Base-by-base conservation (phyloP, 306 rosid species). In the Canavalia gladiata region DNA sequence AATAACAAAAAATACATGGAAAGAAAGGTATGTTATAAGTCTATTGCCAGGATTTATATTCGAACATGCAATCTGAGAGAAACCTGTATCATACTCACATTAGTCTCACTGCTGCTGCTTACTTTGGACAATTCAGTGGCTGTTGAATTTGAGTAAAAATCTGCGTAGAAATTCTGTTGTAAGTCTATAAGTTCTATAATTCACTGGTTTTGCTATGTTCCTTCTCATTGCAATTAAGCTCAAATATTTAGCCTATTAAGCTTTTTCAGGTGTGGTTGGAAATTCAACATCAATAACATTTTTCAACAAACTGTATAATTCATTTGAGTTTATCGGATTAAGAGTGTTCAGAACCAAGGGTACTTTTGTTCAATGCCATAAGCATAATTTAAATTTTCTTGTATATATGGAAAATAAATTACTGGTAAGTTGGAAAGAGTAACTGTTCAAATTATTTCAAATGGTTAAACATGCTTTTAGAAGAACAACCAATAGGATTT, bases 81-180 rank as follows among this genome's bases (percentile, higher is more conserved):
- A 37, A 55, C 10, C 13, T 72, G 51, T 64, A 8, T 66, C 39
- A 70, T 70, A 72, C 81, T 77, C 65, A 82, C 83, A 72, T 81
- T 81, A 63, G 68, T 68, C n/a, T 50, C 45, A 57, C 68, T 71
- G 11, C 47, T 81, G 43, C 68, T 75, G 29, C 62, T 72, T 39
- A 4, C 74, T 67, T 64, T 71, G 39, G 85, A 42, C 29, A 71
- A 30, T 56, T 66, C 34, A 3, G 75, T 37, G 33, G 43, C 0
- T 28, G 5, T 37, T 76, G 80, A 85, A 63, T 76, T 77, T 47
- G 73, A 63, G 56, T 68, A 30, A 77, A 79, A 71, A 39, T 65
- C 85, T 81, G 88, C 76, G 3, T 30, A 29, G 18, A 84, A 65
- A 43, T 13, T 65, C 4, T 30, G 2, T 76, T 35, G 4, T 42